Percentiles rank a stretch among this genome's conserved stretches.
These are phyloP conservation scores for Phytopythium cucurbitacearum DNA, from an alignment of 352 stramenopile genomes.

Conservation along the genomic window DNA sequence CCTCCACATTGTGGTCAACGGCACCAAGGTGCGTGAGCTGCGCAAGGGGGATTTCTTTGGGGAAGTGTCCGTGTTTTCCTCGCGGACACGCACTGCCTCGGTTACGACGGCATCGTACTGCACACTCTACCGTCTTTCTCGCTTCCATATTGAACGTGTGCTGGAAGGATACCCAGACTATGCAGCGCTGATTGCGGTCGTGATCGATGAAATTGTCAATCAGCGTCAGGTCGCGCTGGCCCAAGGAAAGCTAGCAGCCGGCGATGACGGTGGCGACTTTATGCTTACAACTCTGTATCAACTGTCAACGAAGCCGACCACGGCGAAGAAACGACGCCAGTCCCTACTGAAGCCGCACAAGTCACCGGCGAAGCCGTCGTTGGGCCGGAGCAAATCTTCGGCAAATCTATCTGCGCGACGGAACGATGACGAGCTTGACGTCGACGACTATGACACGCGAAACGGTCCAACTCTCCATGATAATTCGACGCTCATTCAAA, in stretches of 20 bases:
- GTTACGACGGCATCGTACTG: constrained; percentile 57
- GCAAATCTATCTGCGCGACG: constrained; percentile 12
- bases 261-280: constrained; percentile 28
- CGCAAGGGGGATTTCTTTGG: constrained; percentile 64
- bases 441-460: constrained; percentile 3
- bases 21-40: constrained; percentile 58
- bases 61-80: constrained; percentile 66
- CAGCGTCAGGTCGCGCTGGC: constrained; percentile 16
- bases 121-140: constrained; percentile 59
- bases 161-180: constrained; percentile 59
- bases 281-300: constrained; percentile 55
- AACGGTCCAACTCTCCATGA: too few species aligned
- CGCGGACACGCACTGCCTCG: constrained; percentile 46
- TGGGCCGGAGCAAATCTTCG: constrained; percentile 25
- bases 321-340: constrained; percentile 4
- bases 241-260: not conserved
- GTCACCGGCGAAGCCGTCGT: not conserved
- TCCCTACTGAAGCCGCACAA: constrained; percentile 13
- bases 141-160: constrained; percentile 58
- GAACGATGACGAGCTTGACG: constrained; percentile 17
- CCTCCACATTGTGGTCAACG: constrained; percentile 55
- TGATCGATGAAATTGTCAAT: constrained; percentile 45
- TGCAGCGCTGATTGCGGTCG: constrained; percentile 28
- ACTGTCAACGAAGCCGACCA: constrained; percentile 16
- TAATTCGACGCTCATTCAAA: too few species aligned